Evolutionary conservation across 768 basidiomycete genomes (phyloP).

Genomic region (Pulveroboletus frians): DNA sequence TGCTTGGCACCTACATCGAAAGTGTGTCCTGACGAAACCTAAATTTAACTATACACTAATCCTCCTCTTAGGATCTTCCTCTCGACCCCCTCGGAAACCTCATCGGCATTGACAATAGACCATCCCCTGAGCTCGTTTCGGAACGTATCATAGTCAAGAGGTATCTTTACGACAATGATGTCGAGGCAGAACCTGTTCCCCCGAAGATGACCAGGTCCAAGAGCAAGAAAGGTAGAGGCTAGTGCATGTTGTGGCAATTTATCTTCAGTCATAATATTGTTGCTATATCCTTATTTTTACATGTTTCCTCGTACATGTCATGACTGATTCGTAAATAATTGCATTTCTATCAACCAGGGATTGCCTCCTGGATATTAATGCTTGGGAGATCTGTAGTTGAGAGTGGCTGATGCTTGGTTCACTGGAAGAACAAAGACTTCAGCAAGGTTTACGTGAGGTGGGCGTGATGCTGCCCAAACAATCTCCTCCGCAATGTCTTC

Average conservation of each 20-base stretch:
- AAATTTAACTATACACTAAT: slow-evolving; percentile 1
- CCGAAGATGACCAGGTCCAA: slow-evolving; percentile 55
- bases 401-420: slow-evolving; percentile 68
- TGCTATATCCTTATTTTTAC: slow-evolving; percentile 33
- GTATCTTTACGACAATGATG: slow-evolving; percentile 75
- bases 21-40: slow-evolving; percentile 35
- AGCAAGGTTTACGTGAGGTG: slow-evolving; percentile 88
- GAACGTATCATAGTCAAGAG: slow-evolving; percentile 73
- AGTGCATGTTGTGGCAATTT: slow-evolving; percentile 3
- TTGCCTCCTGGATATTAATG: not conserved
- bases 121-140: slow-evolving; percentile 50
- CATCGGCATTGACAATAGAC: slow-evolving; percentile 45
- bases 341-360: not conserved
- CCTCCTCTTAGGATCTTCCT: slow-evolving; percentile 42
- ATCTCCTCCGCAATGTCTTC: slow-evolving; percentile 96
- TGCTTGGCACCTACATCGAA: slow-evolving; percentile 65
- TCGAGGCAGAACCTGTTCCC: slow-evolving; percentile 31
- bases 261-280: slow-evolving; percentile 19
- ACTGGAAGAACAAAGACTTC: slow-evolving; percentile 74
- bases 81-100: slow-evolving; percentile 74
- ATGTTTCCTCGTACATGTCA: slow-evolving; percentile 1
- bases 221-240: slow-evolving; percentile 45
- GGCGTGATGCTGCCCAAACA: slow-evolving; percentile 91
- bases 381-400: slow-evolving; percentile 48
- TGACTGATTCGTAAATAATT: not conserved